phyloP scores from a whole-genome alignment of 352 stramenopile species.

The Halophytophthora batemanensis region DNA sequence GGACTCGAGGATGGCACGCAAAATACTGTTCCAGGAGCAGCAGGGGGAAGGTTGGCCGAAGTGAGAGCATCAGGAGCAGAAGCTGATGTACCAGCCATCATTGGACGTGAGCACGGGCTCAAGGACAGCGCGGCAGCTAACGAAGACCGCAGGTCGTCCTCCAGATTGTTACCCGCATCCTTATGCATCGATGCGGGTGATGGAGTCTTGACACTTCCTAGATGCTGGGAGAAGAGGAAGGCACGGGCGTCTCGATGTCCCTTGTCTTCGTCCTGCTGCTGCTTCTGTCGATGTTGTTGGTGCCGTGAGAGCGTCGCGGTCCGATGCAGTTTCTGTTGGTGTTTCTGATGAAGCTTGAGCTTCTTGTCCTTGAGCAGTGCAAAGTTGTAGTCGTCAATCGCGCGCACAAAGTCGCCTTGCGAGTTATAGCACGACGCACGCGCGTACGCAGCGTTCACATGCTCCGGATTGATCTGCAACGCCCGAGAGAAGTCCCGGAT shows the following conservation, averaged over 20 bases:
- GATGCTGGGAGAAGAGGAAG: constrained; percentile 13
- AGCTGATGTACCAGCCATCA: too few relatives aligned
- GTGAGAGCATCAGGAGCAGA: too few relatives aligned
- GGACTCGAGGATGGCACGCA: too few relatives aligned
- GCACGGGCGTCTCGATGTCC: constrained; percentile 2
- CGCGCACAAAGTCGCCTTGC: constrained; percentile 76
- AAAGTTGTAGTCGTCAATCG: constrained; percentile 91
- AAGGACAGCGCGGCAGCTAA: too few relatives aligned
- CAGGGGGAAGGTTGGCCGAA: too few relatives aligned
- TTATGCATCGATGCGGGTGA: background rate
- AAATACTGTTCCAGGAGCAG: too few relatives aligned
- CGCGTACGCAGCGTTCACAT: constrained; percentile 87
- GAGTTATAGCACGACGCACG: constrained; percentile 86
- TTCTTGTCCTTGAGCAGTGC: constrained; percentile 82
- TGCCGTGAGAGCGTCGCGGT: constrained; percentile 19
- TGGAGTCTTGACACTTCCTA: constrained; percentile 1
- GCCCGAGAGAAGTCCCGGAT: constrained; percentile 78
- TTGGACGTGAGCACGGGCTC: too few relatives aligned
- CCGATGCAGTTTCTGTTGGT: constrained; percentile 26
- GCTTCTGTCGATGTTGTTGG: constrained; percentile 21
- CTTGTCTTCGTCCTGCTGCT: constrained; percentile 22
- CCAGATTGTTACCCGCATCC: constrained; percentile 20
- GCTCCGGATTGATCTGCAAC: constrained; percentile 77
- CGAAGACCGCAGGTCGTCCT: background rate
- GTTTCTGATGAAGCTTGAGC: constrained; percentile 38